A percentile compares a stretch with the other conserved stretches of the same genome.
phyloP scores from a whole-genome alignment of 2,329 filamentous ascomycete genomes.

The Coniella lustricola region DNA sequence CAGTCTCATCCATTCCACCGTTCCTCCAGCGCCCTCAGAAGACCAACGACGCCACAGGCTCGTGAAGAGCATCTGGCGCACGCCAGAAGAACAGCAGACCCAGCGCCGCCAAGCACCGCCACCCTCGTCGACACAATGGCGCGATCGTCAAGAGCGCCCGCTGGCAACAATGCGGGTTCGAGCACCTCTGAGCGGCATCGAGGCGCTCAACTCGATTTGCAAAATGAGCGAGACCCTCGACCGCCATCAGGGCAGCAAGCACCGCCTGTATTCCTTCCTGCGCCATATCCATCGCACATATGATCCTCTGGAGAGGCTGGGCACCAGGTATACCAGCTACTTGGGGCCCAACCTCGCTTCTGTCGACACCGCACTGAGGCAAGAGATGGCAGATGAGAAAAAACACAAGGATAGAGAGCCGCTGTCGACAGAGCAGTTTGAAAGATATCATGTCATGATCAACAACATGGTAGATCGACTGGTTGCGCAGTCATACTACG shows the following conservation, averaged over 20 bases:
- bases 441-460: slow-evolving; percentile 18
- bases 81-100: slow-evolving; percentile 37
- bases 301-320: background rate
- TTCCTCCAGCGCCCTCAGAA: too few relatives aligned
- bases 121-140: background rate
- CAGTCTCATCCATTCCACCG: too few relatives aligned
- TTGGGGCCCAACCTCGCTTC: slow-evolving; percentile 6
- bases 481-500: slow-evolving; percentile 23
- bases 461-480: slow-evolving; percentile 26
- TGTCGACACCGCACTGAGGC: slow-evolving; percentile 3
- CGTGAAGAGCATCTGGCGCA: too few relatives aligned
- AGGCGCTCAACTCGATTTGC: slow-evolving; percentile 18
- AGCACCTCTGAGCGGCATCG: slow-evolving; percentile 2
- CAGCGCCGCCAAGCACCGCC: slow-evolving; percentile 28
- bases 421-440: slow-evolving; percentile 18
- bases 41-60: too few relatives aligned
- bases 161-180: background rate
- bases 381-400: slow-evolving; percentile 6
- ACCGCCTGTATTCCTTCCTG: slow-evolving; percentile 2
- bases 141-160: background rate
- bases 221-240: slow-evolving; percentile 11
- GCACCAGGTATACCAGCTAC: background rate
- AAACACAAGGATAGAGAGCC: slow-evolving; percentile 16
- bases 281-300: slow-evolving; percentile 7
- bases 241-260: slow-evolving; percentile 5